These are phyloP conservation scores for Catenaria anguillulae DNA, from an alignment of 371 early-diverging fungal species.

Conservation along the genomic window DNA sequence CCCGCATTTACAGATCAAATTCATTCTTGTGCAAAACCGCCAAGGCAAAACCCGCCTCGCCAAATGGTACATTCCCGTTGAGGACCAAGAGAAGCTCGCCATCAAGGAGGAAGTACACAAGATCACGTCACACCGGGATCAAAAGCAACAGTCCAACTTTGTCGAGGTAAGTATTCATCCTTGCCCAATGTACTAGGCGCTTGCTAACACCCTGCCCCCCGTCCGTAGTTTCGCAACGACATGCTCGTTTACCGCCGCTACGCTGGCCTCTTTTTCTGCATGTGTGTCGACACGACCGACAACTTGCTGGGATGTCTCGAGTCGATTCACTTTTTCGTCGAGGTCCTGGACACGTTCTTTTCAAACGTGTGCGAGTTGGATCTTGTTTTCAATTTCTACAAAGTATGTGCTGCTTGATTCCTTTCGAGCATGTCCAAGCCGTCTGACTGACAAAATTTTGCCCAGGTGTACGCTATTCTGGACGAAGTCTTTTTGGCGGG, in stretches of 20 bases:
- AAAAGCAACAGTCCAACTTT: constrained; percentile 90
- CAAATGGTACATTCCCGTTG: constrained; percentile 89
- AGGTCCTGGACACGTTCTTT: constrained; percentile 92
- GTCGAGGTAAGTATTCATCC: too few relatives aligned
- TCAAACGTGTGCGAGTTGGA: constrained; percentile 96
- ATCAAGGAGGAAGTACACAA: constrained; percentile 89
- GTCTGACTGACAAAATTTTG: too few relatives aligned
- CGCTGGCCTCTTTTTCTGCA: constrained; percentile 92
- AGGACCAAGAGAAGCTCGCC: constrained; percentile 83
- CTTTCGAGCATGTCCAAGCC: too few relatives aligned
- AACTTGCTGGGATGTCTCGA: constrained; percentile 88
- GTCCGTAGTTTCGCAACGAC: constrained; percentile 83
- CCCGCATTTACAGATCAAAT: too few relatives aligned
- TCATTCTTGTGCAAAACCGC: constrained; percentile 91
- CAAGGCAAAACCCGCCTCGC: constrained; percentile 93
- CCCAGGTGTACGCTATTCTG: constrained; percentile 87
- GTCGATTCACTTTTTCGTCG: constrained; percentile 95
- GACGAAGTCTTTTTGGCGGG: constrained; percentile 96
- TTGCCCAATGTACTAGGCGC: too few relatives aligned
- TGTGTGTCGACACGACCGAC: constrained; percentile 92
- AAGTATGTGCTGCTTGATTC: constrained; percentile 29
- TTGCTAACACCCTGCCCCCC: too few relatives aligned
- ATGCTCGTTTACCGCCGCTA: constrained; percentile 94
- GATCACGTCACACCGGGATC: constrained; percentile 85
- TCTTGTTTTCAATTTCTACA: constrained; percentile 92